phyloP scores from a whole-genome alignment of 2,329 filamentous ascomycete genomes.

The Penicillium hesseltinei region DNA sequence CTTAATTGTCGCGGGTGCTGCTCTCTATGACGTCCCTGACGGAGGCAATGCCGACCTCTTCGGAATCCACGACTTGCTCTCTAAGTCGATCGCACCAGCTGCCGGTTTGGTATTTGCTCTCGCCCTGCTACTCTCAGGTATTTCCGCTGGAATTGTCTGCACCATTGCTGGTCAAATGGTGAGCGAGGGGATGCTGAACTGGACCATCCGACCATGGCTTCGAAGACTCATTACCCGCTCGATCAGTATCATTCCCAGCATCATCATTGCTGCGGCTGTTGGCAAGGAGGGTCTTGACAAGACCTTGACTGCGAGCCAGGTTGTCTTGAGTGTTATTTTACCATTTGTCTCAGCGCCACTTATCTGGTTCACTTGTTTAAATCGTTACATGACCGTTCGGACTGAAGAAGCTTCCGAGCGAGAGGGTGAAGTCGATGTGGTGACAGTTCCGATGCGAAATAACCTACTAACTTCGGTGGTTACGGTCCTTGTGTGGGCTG shows the following conservation, averaged over 20 bases:
- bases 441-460: slow-evolving; percentile 66
- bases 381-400: slow-evolving; percentile 74
- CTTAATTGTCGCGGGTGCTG: slow-evolving; percentile 75
- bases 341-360: slow-evolving; percentile 81
- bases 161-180: slow-evolving; percentile 91
- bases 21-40: slow-evolving; percentile 62
- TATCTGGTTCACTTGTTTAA: slow-evolving; percentile 79
- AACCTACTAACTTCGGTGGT: slow-evolving; percentile 62
- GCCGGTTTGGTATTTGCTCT: slow-evolving; percentile 83
- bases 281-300: slow-evolving; percentile 67
- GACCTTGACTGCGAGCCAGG: slow-evolving; percentile 74
- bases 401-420: slow-evolving; percentile 42
- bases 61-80: slow-evolving; percentile 72
- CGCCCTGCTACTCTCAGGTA: slow-evolving; percentile 74
- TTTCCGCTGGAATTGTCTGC: slow-evolving; percentile 81
- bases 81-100: slow-evolving; percentile 65
- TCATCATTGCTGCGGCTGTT: slow-evolving; percentile 78
- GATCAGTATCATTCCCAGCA: slow-evolving; percentile 77
- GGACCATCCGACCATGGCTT: slow-evolving; percentile 73
- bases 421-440: slow-evolving; percentile 28
- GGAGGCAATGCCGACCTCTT: slow-evolving; percentile 75
- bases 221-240: slow-evolving; percentile 73
- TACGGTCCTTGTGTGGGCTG: slow-evolving; percentile 65
- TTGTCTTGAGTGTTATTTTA: slow-evolving; percentile 72
- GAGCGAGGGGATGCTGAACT: slow-evolving; percentile 74